Evolutionary conservation across 78 protist species (phyloP), one percentile per base, ranked within the genome.

Genomic region (Parvularia atlantis): DNA sequence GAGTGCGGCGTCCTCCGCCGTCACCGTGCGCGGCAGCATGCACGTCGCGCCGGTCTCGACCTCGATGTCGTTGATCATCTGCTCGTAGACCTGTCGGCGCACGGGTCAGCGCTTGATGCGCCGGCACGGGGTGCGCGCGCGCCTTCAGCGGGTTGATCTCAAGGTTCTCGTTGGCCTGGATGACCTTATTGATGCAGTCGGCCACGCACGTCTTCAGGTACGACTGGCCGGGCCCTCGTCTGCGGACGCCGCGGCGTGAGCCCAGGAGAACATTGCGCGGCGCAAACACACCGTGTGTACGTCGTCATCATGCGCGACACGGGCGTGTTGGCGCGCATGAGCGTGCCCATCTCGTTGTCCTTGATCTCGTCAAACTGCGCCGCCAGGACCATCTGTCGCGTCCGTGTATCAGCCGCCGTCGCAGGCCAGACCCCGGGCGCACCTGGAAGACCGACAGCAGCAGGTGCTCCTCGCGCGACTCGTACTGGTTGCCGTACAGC

Each of bases 291-390:
- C 62, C 82, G 77, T 11, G 91, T 86, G 59, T 86, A 86, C 20
- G 87, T 83, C 0, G 82, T 71, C 80, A 86, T 76, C 85, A 86
- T 80, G 35, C 85, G 69, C n/a, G 91, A 84, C 30, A 83, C 60
- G 16, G 85, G 80, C 22, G 88, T 83, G 60, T 86, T 86, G 58
- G 83, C 85, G 37, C 91, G 68, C 52, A 86, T 20, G 1, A 86
- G 43, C 17, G 66, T 30, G 36, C 71, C 71, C n/a, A 76, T 78
- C 16, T 37, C 19, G 1, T 73, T 74, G 5, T 41, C 46, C 19
- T 4, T 10, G 9, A 80, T 76, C 30, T 83, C 81, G 50, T 75
- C 69, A 17, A 83, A 73, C 43, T 83, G 85, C 28, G 52, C 76
- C 41, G 36, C 56, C 11, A 83, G 67, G 6, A 79, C 88, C 50